Percentiles rank a stretch among this genome's conserved stretches.
Evolutionary conservation across 257 asterid species (phyloP).

Genomic region (Solanum bukasovii): DNA sequence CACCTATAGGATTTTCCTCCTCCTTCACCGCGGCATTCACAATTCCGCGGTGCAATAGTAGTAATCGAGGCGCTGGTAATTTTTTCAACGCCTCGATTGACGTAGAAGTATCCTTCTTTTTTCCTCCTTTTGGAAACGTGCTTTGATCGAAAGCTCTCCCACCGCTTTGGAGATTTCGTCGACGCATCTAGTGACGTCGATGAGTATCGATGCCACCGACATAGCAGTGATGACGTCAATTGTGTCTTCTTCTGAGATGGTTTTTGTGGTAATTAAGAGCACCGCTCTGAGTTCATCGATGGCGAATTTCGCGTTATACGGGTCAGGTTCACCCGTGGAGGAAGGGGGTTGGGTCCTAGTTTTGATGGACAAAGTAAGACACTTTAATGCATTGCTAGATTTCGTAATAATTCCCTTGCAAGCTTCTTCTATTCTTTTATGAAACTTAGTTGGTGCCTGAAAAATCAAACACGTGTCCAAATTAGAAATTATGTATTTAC

Average conservation of each 20-base stretch:
- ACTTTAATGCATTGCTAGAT: conserved; percentile 32
- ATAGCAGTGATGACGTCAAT: background rate
- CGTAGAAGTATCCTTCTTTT: background rate
- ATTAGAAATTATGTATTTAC: background rate
- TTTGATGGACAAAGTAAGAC: conserved; percentile 27
- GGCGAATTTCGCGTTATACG: conserved; percentile 20
- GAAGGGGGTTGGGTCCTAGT: conserved; percentile 23
- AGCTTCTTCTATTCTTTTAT: conserved; percentile 14
- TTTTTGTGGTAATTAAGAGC: background rate
- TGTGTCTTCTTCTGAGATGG: background rate
- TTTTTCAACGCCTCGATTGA: background rate
- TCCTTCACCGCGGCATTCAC: background rate
- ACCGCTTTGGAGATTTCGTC: conserved; percentile 11
- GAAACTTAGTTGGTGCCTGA: conserved; percentile 13
- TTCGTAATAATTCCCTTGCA: conserved; percentile 40
- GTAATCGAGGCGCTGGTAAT: background rate
- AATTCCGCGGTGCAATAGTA: background rate
- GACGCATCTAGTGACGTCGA: conserved; percentile 8
- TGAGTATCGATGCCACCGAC: conserved; percentile 19
- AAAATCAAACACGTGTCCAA: background rate
- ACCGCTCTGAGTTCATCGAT: conserved; percentile 13
- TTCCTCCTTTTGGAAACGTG: conserved; percentile 5
- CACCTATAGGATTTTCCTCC: background rate
- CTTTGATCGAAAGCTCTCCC: conserved; percentile 13
- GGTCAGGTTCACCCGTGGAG: background rate